Conservation (phyloP, 2,329 filamentous ascomycete genomes). For the Diaporthe vaccinii region DNA sequence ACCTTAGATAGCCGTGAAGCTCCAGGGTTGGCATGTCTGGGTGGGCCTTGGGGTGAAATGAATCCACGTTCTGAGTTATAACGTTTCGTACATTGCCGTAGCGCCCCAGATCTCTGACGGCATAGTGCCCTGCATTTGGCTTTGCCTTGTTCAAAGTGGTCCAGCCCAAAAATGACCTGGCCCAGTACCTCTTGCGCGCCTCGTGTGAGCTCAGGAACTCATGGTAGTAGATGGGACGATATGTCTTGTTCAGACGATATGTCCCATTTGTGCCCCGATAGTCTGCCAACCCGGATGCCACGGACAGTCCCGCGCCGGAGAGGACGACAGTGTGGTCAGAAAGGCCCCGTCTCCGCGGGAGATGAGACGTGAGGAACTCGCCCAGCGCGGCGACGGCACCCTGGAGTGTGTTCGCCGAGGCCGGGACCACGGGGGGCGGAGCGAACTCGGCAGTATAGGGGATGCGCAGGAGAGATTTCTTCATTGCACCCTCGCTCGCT, state of each 20-base stretch:
- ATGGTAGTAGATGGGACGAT: conserved; percentile 91
- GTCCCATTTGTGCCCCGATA: conserved; percentile 92
- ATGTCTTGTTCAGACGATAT: conserved; percentile 91
- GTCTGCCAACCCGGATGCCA: conserved; percentile 92
- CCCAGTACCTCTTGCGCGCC: conserved; percentile 94
- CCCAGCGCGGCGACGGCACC: conserved; percentile 84
- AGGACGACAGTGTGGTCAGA: conserved; percentile 63
- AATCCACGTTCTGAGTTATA: conserved; percentile 97
- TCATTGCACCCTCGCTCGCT: conserved; percentile 61
- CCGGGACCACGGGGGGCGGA: conserved; percentile 80
- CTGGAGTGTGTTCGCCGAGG: conserved; percentile 75
- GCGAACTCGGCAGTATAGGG: conserved; percentile 90
- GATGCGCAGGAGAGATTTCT: conserved; percentile 84
- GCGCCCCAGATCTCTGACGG: conserved; percentile 78
- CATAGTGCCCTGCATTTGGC: conserved; percentile 85
- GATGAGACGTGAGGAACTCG: conserved; percentile 76
- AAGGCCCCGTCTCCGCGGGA: conserved; percentile 63
- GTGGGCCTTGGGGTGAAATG: conserved; percentile 86
- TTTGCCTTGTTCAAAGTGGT: conserved; percentile 81
- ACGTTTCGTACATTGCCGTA: conserved; percentile 82
- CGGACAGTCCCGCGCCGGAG: conserved; percentile 92
- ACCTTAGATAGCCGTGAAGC: conserved; percentile 90
- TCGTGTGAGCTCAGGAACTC: conserved; percentile 89
- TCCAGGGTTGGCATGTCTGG: conserved; percentile 82
- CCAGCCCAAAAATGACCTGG: conserved; percentile 94